These are phyloP conservation scores for Chytriomyces sp. DNA, from an alignment of 192 early-diverging fungal species.

Conservation along the genomic window DNA sequence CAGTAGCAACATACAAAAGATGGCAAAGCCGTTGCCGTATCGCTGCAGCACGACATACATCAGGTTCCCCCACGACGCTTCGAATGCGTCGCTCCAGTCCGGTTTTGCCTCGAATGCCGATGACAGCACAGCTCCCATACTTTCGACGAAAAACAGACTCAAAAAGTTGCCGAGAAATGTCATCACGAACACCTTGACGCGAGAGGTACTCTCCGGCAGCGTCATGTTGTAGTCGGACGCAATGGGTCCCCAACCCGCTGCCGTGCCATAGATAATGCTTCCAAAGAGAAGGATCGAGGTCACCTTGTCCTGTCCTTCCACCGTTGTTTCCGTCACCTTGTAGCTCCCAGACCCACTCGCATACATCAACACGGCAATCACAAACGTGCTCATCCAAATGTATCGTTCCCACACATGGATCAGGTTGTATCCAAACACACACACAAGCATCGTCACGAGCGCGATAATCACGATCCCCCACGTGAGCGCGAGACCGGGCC, in stretches of 20 bases:
- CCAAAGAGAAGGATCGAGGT: conserved; percentile 25
- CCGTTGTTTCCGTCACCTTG: neutral
- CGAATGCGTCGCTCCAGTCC: conserved; percentile 11
- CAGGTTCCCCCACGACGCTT: conserved; percentile 8
- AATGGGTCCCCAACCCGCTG: conserved; percentile 29
- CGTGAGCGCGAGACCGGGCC: conserved; percentile 1
- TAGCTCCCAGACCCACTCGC: neutral
- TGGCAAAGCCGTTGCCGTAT: conserved; percentile 34
- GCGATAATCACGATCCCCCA: conserved; percentile 38
- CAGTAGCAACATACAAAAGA: conserved; percentile 35
- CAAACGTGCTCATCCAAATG: conserved; percentile 3
- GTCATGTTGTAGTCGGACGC: conserved; percentile 32
- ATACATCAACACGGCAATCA: neutral
- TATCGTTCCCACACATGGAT: conserved; percentile 35
- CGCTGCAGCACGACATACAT: neutral
- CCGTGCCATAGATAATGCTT: conserved; percentile 19
- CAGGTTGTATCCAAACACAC: conserved; percentile 39
- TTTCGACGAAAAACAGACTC: neutral
- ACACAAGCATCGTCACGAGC: conserved; percentile 29
- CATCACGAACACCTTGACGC: neutral
- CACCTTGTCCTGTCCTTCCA: conserved; percentile 1
- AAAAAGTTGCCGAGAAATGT: conserved; percentile 22
- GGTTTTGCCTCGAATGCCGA: conserved; percentile 4
- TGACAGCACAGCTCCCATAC: neutral
- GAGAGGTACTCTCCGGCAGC: conserved; percentile 5